Evolutionary conservation across 495 filamentous ascomycete species (phyloP).

Genomic region (Terfezia claveryi): DNA sequence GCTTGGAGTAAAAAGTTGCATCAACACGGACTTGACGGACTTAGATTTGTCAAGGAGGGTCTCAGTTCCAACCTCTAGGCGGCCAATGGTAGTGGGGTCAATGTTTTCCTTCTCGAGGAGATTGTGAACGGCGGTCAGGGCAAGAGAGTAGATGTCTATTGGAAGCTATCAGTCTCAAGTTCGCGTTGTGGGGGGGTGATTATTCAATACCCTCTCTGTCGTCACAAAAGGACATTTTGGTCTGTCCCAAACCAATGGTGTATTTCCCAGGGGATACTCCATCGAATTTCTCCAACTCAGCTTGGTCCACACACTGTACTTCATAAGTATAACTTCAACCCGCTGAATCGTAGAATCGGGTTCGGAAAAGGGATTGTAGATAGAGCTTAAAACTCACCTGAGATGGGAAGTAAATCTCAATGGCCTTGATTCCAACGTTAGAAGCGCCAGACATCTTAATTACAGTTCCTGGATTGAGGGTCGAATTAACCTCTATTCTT

Average conservation of each 20-base stretch:
- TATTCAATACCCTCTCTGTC: conserved; percentile 68
- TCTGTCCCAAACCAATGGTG: conserved; percentile 98
- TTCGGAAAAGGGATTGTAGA: too few relatives aligned
- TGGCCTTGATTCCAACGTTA: conserved; percentile 99
- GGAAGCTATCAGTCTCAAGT: not conserved
- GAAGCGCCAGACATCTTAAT: conserved; percentile 74
- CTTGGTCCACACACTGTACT: conserved; percentile 78
- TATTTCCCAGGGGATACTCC: conserved; percentile 87
- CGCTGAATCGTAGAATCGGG: too few relatives aligned
- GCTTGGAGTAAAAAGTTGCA: conserved; percentile 80
- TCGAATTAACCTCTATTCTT: too few relatives aligned
- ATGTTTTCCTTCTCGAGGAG: conserved; percentile 85
- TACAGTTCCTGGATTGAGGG: conserved; percentile 4
- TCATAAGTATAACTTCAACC: too few relatives aligned
- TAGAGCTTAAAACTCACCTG: conserved; percentile 40
- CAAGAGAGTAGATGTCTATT: conserved; percentile 90
- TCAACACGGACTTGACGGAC: conserved; percentile 97
- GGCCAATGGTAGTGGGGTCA: conserved; percentile 71
- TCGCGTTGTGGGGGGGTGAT: not conserved
- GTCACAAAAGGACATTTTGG: conserved; percentile 99
- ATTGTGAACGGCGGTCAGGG: conserved; percentile 70
- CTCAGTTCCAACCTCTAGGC: conserved; percentile 94
- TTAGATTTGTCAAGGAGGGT: conserved; percentile 98
- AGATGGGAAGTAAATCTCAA: conserved; percentile 94
- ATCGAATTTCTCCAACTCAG: conserved; percentile 94